phyloP scores from a whole-genome alignment of 164 flowering plant species.

The Brasenia schreberi region DNA sequence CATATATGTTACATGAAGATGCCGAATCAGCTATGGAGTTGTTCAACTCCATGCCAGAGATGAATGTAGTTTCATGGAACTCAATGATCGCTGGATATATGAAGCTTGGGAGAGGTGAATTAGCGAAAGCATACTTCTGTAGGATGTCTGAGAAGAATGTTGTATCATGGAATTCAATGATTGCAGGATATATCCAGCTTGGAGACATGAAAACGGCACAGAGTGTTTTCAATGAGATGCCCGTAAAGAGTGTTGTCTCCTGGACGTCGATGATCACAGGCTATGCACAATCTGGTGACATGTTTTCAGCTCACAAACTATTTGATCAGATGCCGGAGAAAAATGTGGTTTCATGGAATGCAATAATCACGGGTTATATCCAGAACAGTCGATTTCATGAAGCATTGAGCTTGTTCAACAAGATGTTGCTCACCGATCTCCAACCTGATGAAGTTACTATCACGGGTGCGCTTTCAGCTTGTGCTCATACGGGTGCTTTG shows the following conservation, averaged over 20 bases:
- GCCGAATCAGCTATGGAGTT: slow-evolving; percentile 18
- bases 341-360: slow-evolving; percentile 5
- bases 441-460: slow-evolving; percentile 37
- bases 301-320: not conserved
- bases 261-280: slow-evolving; percentile 44
- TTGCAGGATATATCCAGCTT: slow-evolving; percentile 24
- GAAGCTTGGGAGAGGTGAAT: slow-evolving; percentile 18
- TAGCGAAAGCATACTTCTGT: slow-evolving; percentile 19
- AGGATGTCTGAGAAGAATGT: slow-evolving; percentile 33
- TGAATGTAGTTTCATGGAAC: slow-evolving; percentile 34
- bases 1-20: slow-evolving; percentile 23
- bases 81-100: slow-evolving; percentile 34
- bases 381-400: slow-evolving; percentile 27
- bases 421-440: slow-evolving; percentile 28
- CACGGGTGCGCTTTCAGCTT: slow-evolving; percentile 33
- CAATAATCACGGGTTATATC: slow-evolving; percentile 13
- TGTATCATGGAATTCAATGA: slow-evolving; percentile 45
- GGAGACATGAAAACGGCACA: slow-evolving; percentile 25
- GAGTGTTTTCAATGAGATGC: slow-evolving; percentile 28
- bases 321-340: slow-evolving; percentile 6
- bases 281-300: slow-evolving; percentile 11
- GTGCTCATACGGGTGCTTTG: slow-evolving; percentile 39
- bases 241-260: slow-evolving; percentile 27
- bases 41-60: slow-evolving; percentile 31
- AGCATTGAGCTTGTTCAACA: slow-evolving; percentile 24